Evolutionary conservation across 257 asterid species (phyloP), one percentile per base, ranked within the genome.

Genomic region (Scutellaria barbata): DNA sequence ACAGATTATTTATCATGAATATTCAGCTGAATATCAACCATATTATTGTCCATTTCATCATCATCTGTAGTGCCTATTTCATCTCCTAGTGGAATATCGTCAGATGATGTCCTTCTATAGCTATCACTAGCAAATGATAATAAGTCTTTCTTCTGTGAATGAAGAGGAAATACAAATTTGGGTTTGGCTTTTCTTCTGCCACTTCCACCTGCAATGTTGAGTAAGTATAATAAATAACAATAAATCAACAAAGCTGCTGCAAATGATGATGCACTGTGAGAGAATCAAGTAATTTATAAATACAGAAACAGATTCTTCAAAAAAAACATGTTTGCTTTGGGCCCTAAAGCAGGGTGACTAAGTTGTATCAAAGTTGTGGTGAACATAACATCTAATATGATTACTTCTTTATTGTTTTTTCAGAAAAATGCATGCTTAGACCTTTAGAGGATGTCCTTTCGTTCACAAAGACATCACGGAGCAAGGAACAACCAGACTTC

Each of bases 141-240:
- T 51, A 50, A 68, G 64, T 71, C 86, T 66, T 80, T 71, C 69
- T 66, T 82, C 35, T 35, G 70, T 46, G 88, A 73, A 70, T 73
- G 83, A 74, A 67, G 73, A 68, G 74, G 81, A 68, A 85, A 86
- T 58, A 77, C 75, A 71, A 76, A 76, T 57, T 74, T 87, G 64
- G 78, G 79, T 87, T 82, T 92, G 53, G 77, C 56, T 81, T 84
- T 92, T 63, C 66, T 74, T 73, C 42, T 79, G 72, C 80, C 58
- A 43, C 82, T 71, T 76, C n/a, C n/a, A n/a, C n/a, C n/a, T n/a
- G n/a, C n/a, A n/a, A n/a, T n/a, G n/a, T n/a, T n/a, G n/a, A n/a
- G n/a, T n/a, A n/a, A n/a, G n/a, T n/a, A n/a, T n/a, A n/a, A n/a
- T n/a, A n/a, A n/a, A n/a, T n/a, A n/a, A n/a, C n/a, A n/a, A n/a